A percentile compares a stretch with the other conserved stretches of the same genome.
These are phyloP conservation scores for Citrullus amarus DNA, from an alignment of 306 rosid genomes.

Conservation along the genomic window DNA sequence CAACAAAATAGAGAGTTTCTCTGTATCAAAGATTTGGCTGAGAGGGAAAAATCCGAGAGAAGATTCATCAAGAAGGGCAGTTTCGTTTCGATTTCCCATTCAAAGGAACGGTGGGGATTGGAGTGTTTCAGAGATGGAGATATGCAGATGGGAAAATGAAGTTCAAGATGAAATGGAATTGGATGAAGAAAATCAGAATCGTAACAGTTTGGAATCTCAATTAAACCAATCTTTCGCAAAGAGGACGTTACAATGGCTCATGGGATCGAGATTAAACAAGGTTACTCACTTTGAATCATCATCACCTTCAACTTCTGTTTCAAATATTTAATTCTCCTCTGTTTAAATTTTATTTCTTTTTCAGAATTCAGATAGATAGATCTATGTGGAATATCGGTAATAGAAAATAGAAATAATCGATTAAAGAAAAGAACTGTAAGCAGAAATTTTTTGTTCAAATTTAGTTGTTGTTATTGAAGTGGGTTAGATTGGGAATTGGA, in stretches of 20 bases:
- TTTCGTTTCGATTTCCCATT: conserved; percentile 55
- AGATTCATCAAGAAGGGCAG: conserved; percentile 51
- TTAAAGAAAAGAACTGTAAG: neutral
- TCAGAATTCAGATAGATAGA: neutral
- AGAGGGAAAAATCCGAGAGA: conserved; percentile 43
- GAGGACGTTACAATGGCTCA: conserved; percentile 79
- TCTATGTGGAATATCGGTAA: neutral
- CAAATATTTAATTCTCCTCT: conserved; percentile 17
- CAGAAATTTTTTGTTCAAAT: neutral
- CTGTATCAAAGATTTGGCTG: conserved; percentile 81
- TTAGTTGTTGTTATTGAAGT: neutral
- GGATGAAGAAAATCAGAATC: conserved; percentile 56
- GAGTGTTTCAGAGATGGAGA: conserved; percentile 34
- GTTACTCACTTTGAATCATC: conserved; percentile 43
- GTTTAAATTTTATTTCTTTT: neutral
- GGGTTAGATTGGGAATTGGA: neutral
- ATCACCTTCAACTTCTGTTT: conserved; percentile 26
- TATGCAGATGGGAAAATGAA: conserved; percentile 52
- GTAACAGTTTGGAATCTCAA: conserved; percentile 67
- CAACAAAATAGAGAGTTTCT: conserved; percentile 52
- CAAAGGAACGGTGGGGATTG: conserved; percentile 21
- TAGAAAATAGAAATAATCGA: neutral
- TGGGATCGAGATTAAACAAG: conserved; percentile 82
- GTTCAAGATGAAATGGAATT: conserved; percentile 16
- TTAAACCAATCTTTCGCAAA: conserved; percentile 77